Percentiles rank a stretch among this genome's conserved stretches.
phyloP scores from a whole-genome alignment of 495 filamentous ascomycete species.

The Penicillium fimorum region DNA sequence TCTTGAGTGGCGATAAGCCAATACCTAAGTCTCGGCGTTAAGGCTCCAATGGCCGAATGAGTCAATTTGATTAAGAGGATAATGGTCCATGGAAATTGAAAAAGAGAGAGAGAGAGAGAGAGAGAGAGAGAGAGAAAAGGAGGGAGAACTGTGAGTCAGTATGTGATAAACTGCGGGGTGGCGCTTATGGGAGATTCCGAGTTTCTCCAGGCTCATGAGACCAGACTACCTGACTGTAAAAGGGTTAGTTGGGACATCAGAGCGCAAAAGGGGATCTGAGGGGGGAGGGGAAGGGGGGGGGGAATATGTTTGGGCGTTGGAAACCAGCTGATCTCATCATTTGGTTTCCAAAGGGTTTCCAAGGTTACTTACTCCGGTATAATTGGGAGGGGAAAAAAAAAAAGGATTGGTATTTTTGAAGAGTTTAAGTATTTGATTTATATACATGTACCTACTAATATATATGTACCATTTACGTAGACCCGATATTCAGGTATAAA shows the following conservation, averaged over 20 bases:
- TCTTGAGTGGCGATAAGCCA: conserved; percentile 36
- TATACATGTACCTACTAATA: not conserved
- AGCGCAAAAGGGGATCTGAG: conserved; percentile 6
- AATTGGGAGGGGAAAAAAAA: no score
- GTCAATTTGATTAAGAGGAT: conserved; percentile 1
- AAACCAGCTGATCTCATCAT: conserved; percentile 12
- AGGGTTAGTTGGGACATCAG: conserved; percentile 4
- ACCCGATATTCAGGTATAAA: no score
- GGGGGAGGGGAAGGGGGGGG: not conserved
- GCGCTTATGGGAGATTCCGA: conserved; percentile 8
- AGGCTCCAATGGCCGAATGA: conserved; percentile 13
- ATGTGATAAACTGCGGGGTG: conserved; percentile 19
- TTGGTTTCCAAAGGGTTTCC: not conserved
- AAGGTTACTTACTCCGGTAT: not conserved
- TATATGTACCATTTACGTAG: not conserved
- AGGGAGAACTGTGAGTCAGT: conserved; percentile 7
- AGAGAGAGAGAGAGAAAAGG: not conserved
- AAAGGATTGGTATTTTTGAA: not conserved
- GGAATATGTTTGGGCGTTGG: not conserved
- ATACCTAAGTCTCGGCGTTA: conserved; percentile 10
- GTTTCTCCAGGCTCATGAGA: conserved; percentile 11
- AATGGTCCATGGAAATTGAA: not conserved
- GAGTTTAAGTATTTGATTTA: not conserved
- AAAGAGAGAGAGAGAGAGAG: not conserved
- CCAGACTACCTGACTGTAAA: conserved; percentile 2